phyloP scores from a whole-genome alignment of 2,329 filamentous ascomycete genomes.

The Colletotrichum brevisporum region DNA sequence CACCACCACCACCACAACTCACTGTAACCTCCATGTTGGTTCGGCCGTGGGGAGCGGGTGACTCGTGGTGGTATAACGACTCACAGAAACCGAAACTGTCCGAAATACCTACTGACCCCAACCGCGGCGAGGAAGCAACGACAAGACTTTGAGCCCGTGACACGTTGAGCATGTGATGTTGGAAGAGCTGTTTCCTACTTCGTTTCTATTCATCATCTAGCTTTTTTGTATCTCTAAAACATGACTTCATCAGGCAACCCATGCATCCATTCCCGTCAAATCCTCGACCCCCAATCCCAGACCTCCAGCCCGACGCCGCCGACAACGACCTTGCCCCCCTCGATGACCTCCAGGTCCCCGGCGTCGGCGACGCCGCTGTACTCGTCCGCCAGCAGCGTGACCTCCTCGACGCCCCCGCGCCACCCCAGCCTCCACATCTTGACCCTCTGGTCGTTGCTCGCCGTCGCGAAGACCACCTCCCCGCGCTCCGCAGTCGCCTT shows the following conservation, averaged over 20 bases:
- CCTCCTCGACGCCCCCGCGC: constrained; percentile 36
- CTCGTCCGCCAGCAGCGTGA: constrained; percentile 62
- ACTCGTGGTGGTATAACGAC: too few species aligned
- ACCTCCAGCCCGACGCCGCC: constrained; percentile 64
- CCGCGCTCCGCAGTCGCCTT: constrained; percentile 36
- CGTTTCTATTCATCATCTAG: not conserved
- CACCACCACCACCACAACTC: too few species aligned
- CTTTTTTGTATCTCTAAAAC: not conserved
- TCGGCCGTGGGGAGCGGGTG: too few species aligned
- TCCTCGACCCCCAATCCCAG: constrained; percentile 49
- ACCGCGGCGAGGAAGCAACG: too few species aligned
- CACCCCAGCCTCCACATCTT: constrained; percentile 64
- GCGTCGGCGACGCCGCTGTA: constrained; percentile 75
- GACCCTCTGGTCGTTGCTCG: constrained; percentile 74
- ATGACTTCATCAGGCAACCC: not conserved
- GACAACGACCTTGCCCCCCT: constrained; percentile 51
- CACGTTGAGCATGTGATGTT: too few species aligned
- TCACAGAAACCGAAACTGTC: too few species aligned
- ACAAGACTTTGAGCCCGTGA: not conserved
- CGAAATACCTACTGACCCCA: too few species aligned
- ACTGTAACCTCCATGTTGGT: too few species aligned
- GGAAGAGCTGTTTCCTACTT: not conserved
- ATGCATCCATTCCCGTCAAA: not conserved
- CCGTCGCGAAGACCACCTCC: constrained; percentile 52
- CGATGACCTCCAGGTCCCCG: constrained; percentile 63